Evolutionary conservation across 164 flowering plant species (phyloP).

Genomic region (Brasenia schreberi): DNA sequence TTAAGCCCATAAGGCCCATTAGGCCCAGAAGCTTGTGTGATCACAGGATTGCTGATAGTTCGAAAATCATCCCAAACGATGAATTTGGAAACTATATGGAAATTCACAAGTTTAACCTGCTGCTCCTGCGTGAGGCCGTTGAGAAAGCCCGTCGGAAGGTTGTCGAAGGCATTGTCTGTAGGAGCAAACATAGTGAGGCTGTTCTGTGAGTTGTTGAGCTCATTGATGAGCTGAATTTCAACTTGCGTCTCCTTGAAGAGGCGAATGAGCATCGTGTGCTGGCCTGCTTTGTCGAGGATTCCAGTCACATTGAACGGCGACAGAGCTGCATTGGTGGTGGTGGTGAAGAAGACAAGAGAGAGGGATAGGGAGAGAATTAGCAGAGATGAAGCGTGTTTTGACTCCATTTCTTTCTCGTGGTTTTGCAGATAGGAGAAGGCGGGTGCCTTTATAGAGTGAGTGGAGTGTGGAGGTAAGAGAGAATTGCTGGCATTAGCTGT

Average conservation of each 20-base stretch:
- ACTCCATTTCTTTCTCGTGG: not conserved
- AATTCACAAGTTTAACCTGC: slow-evolving; percentile 41
- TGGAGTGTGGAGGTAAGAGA: too few relatives aligned
- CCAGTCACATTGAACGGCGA: slow-evolving; percentile 47
- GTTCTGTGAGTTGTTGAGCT: slow-evolving; percentile 54
- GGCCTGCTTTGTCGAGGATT: slow-evolving; percentile 47
- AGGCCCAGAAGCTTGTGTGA: slow-evolving; percentile 47
- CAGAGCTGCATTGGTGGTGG: slow-evolving; percentile 13
- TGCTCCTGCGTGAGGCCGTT: slow-evolving; percentile 38
- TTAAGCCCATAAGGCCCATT: slow-evolving; percentile 30
- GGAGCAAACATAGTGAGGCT: slow-evolving; percentile 81
- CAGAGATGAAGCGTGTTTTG: not conserved
- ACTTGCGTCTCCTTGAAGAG: slow-evolving; percentile 39
- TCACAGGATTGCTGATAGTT: slow-evolving; percentile 66
- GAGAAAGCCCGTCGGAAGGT: slow-evolving; percentile 46
- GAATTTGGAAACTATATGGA: slow-evolving; percentile 61
- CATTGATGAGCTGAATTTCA: slow-evolving; percentile 34
- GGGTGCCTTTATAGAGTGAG: too few relatives aligned
- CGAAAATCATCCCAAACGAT: slow-evolving; percentile 20
- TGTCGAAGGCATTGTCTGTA: slow-evolving; percentile 73
- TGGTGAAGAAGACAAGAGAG: not conserved
- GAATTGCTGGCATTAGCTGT: too few relatives aligned
- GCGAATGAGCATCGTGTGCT: slow-evolving; percentile 44
- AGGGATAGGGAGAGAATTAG: not conserved
- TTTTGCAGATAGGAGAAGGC: too few relatives aligned